phyloP scores from a whole-genome alignment of 148 eudicot genomes.

The Nyssa sinensis region DNA sequence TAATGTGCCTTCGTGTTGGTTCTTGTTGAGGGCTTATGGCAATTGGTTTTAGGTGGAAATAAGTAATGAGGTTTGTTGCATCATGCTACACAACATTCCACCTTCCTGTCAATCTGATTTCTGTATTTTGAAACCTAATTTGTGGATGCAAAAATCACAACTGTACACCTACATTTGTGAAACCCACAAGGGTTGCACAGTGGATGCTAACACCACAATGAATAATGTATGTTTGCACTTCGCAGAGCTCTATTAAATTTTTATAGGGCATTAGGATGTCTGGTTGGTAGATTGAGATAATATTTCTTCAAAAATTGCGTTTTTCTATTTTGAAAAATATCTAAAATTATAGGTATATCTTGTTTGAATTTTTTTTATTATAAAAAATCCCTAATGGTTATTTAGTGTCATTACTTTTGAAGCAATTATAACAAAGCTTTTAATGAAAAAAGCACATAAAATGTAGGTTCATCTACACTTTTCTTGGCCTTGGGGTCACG shows the following conservation, averaged over 20 bases:
- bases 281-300: not conserved
- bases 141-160: too few species aligned
- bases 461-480: slow-evolving; percentile 76
- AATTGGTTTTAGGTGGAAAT: not conserved
- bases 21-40: not conserved
- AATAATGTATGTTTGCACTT: too few species aligned
- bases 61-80: not conserved
- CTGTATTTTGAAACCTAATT: too few species aligned
- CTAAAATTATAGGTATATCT: not conserved
- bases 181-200: not conserved
- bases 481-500: slow-evolving; percentile 57
- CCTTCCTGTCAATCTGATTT: too few species aligned
- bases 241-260: not conserved
- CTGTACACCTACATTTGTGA: not conserved
- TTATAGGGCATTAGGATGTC: not conserved
- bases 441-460: not conserved
- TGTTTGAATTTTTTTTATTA: not conserved
- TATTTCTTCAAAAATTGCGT: not conserved
- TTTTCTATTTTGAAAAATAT: not conserved
- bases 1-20: not conserved
- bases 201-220: not conserved
- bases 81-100: too few species aligned
- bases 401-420: not conserved
- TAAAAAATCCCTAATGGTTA: too few species aligned
- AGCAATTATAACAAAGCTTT: not conserved